These are phyloP conservation scores for Melaleuca quinquenervia DNA, from an alignment of 345 rosid genomes.

Conservation along the genomic window DNA sequence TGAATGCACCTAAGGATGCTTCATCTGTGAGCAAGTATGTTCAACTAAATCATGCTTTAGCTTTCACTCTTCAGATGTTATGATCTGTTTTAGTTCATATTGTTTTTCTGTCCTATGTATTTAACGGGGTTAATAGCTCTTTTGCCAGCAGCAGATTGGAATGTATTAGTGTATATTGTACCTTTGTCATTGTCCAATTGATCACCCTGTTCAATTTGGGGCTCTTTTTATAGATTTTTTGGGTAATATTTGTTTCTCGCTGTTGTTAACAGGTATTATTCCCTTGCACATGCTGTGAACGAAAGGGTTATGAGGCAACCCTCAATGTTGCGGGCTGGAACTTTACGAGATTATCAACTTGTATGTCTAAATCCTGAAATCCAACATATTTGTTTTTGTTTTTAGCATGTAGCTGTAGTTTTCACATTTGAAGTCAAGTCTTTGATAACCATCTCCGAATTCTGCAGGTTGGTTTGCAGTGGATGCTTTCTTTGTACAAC, in stretches of 20 bases:
- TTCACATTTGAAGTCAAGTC: neutral
- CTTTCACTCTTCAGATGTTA: neutral
- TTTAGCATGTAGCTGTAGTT: neutral
- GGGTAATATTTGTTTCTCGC: neutral
- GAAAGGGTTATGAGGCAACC: conserved; percentile 91
- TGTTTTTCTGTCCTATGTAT: neutral
- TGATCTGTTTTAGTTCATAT: neutral
- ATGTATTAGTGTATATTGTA: neutral
- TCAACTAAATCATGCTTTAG: neutral
- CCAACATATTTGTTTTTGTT: neutral
- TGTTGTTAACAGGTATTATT: conserved; percentile 60
- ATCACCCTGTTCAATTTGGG: neutral
- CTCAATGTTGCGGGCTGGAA: conserved; percentile 91
- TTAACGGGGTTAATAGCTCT: neutral
- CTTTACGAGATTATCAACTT: conserved; percentile 96
- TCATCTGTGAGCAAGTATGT: conserved; percentile 88
- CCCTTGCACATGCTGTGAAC: conserved; percentile 96
- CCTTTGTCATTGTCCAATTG: neutral
- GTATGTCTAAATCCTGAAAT: conserved; percentile 29
- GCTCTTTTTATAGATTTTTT: conserved; percentile 1
- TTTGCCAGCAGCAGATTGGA: neutral
- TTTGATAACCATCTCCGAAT: conserved; percentile 2
- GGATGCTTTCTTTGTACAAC: conserved; percentile 99
- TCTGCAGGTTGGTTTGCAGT: conserved; percentile 91
- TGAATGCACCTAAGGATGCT: conserved; percentile 92